A percentile compares a stretch with the other conserved stretches of the same genome.
Evolutionary conservation across 345 rosid species (phyloP).

Genomic region (Syzygium grande): DNA sequence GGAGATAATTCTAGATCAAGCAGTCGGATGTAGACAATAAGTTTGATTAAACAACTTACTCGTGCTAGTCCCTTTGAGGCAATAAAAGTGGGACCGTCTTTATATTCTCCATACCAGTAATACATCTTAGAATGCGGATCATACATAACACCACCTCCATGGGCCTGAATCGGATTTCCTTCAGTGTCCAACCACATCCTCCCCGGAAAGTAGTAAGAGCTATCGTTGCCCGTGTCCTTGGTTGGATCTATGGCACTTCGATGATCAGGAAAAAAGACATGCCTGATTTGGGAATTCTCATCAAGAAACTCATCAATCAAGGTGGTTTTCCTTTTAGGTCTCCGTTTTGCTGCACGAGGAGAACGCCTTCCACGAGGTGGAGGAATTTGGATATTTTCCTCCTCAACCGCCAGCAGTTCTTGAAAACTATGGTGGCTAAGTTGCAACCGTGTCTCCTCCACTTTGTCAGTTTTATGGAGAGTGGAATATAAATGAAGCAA

Average conservation of each 20-base stretch:
- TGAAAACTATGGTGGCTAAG: conserved; percentile 33
- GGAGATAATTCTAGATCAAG: background rate
- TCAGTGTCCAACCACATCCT: conserved; percentile 89
- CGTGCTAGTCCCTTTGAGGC: conserved; percentile 75
- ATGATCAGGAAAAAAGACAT: conserved; percentile 67
- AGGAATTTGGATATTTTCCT: conserved; percentile 65
- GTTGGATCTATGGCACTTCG: conserved; percentile 54
- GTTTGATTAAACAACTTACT: conserved; percentile 37
- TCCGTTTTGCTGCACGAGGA: conserved; percentile 76
- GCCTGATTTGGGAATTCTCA: conserved; percentile 77
- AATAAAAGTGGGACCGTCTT: conserved; percentile 88
- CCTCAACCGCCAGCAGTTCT: conserved; percentile 71
- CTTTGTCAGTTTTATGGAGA: conserved; percentile 26
- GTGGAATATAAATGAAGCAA: conserved; percentile 49
- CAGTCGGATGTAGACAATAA: background rate
- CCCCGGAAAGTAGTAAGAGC: conserved; percentile 55
- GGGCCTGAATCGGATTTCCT: conserved; percentile 92
- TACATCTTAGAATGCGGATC: conserved; percentile 51
- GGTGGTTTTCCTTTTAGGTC: conserved; percentile 62
- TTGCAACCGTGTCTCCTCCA: conserved; percentile 28
- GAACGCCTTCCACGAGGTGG: conserved; percentile 81
- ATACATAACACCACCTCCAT: conserved; percentile 77
- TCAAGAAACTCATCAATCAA: conserved; percentile 90
- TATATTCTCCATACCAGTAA: conserved; percentile 93
- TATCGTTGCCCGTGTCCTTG: conserved; percentile 43